Evolutionary conservation across 768 basidiomycete species (phyloP).

Genomic region (Termitomyces bulborhizus): DNA sequence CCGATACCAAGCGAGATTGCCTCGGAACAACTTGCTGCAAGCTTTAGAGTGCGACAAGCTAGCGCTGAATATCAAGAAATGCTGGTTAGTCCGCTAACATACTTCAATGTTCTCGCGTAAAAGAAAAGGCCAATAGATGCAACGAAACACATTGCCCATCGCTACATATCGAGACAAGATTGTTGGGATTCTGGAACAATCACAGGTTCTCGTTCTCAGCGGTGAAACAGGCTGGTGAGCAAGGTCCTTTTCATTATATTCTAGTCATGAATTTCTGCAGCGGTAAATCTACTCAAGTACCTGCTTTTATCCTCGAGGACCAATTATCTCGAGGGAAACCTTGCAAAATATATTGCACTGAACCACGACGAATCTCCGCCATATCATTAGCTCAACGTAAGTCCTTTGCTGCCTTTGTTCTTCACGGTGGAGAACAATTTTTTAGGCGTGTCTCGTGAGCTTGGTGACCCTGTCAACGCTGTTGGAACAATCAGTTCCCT

Average conservation of each 20-base stretch:
- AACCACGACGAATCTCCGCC: constrained; percentile 93
- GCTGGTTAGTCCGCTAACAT: constrained; percentile 51
- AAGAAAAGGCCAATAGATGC: constrained; percentile 35
- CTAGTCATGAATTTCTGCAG: constrained; percentile 30
- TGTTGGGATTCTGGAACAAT: constrained; percentile 56
- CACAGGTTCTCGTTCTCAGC: constrained; percentile 83
- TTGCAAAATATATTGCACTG: constrained; percentile 93
- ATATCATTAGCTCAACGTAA: constrained; percentile 87
- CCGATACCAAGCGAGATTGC: constrained; percentile 17
- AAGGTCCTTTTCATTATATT: constrained; percentile 2
- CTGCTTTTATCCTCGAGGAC: constrained; percentile 89
- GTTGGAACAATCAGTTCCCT: constrained; percentile 75
- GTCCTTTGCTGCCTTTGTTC: constrained; percentile 8
- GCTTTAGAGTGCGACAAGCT: constrained; percentile 55
- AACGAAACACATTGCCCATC: constrained; percentile 81
- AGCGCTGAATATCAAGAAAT: constrained; percentile 77
- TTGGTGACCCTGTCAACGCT: constrained; percentile 77
- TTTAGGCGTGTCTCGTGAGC: constrained; percentile 74
- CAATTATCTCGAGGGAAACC: constrained; percentile 71
- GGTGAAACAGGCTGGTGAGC: constrained; percentile 38
- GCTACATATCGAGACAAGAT: constrained; percentile 76
- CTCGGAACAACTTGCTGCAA: constrained; percentile 48
- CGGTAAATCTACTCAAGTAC: constrained; percentile 96
- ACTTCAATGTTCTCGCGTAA: not conserved
- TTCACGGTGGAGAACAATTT: constrained; percentile 2